Conservation (phyloP, 2,329 filamentous ascomycete genomes). For the Celoporthe dispersa region DNA sequence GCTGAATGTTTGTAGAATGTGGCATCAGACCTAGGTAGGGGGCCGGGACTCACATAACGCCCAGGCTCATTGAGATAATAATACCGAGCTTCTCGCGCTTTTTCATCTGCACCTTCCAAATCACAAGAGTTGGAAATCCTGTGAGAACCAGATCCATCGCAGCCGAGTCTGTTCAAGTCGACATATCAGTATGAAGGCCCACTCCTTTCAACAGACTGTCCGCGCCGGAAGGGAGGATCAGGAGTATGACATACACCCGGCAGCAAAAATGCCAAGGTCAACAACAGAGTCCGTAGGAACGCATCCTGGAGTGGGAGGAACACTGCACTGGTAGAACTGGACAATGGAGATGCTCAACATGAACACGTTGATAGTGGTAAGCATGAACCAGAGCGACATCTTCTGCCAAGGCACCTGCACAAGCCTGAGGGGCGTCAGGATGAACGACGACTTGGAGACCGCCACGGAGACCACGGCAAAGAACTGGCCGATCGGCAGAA, state of each 20-base stretch:
- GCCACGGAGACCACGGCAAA: too few relatives aligned
- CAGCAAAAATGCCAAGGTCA: background rate
- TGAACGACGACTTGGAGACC: too few relatives aligned
- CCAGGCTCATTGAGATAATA: background rate
- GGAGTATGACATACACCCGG: background rate
- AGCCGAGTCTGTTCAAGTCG: background rate
- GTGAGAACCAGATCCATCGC: background rate
- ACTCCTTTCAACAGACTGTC: too few relatives aligned
- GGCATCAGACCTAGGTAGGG: too few relatives aligned
- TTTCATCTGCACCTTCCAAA: background rate
- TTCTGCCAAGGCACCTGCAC: too few relatives aligned
- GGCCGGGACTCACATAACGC: background rate
- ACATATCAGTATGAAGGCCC: too few relatives aligned
- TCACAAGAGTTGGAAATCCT: background rate
- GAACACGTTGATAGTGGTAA: background rate
- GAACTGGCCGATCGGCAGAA: too few relatives aligned
- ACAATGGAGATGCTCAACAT: background rate
- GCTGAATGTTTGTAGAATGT: background rate
- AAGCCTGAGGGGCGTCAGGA: too few relatives aligned
- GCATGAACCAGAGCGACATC: too few relatives aligned
- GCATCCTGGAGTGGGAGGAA: background rate
- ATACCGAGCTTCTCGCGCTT: background rate
- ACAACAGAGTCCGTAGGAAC: background rate
- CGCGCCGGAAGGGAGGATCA: too few relatives aligned
- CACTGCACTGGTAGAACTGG: background rate